These are phyloP conservation scores for Graphilbum ipis-grandicollis DNA, from an alignment of 2,329 filamentous ascomycete species.

Conservation along the genomic window DNA sequence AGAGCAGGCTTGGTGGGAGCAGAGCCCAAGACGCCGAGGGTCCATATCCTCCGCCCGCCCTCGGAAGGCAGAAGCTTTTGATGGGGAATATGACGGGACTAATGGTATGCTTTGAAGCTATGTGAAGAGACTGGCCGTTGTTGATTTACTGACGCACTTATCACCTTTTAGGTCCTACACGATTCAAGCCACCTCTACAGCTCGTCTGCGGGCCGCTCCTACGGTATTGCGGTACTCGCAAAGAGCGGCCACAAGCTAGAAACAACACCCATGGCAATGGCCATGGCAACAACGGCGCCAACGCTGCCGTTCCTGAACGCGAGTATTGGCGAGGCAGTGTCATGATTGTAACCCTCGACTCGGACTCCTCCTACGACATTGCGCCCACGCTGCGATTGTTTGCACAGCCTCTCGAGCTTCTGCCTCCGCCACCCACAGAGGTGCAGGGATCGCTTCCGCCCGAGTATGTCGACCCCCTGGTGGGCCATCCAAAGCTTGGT, in stretches of 20 bases:
- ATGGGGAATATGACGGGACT: conserved; percentile 48
- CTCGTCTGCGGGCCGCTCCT: conserved; percentile 82
- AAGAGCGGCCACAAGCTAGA: conserved; percentile 32
- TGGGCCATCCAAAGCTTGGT: conserved; percentile 71
- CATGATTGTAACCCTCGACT: conserved; percentile 87
- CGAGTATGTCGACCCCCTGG: conserved; percentile 78
- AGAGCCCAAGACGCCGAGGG: conserved; percentile 27
- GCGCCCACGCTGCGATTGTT: conserved; percentile 70
- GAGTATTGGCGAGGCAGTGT: conserved; percentile 87
- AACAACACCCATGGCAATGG: conserved; percentile 17
- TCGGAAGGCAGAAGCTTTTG: conserved; percentile 45
- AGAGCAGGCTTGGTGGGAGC: conserved; percentile 62
- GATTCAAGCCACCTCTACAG: conserved; percentile 69
- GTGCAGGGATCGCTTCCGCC: conserved; percentile 49
- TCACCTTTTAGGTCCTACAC: conserved; percentile 47
- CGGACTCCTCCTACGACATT: conserved; percentile 65
- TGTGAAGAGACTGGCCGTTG: too few relatives aligned
- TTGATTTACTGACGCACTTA: too few relatives aligned
- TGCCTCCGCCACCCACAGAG: conserved; percentile 60
- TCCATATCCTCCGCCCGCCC: conserved; percentile 27
- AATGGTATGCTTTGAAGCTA: conserved; percentile 31
- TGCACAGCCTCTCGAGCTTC: conserved; percentile 65
- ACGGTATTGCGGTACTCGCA: conserved; percentile 71
- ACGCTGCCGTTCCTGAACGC: conserved; percentile 31
- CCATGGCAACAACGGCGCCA: conserved; percentile 8